Conservation (phyloP, 1,139 yeast species). For the Sugiyamaella neomexicana region DNA sequence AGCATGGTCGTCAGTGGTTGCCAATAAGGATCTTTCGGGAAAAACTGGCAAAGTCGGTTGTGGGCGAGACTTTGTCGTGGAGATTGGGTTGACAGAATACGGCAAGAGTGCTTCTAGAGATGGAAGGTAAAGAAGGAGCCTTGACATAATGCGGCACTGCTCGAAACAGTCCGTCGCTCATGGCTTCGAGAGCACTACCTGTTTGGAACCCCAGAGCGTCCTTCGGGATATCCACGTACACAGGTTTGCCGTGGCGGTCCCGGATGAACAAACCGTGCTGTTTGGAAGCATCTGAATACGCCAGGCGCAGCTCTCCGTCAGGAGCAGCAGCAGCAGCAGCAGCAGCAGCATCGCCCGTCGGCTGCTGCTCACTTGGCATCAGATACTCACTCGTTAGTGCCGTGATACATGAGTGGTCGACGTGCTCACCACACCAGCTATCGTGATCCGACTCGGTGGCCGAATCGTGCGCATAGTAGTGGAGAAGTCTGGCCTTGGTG, state of each 20-base stretch:
- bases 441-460: slow-evolving; percentile 21
- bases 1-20: slow-evolving; percentile 27
- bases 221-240: slow-evolving; percentile 55
- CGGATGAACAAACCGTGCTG: slow-evolving; percentile 53
- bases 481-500: slow-evolving; percentile 60
- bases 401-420: slow-evolving; percentile 63
- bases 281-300: slow-evolving; percentile 15
- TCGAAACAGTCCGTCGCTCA: slow-evolving; percentile 52
- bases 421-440: slow-evolving; percentile 66
- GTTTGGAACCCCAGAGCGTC: slow-evolving; percentile 65
- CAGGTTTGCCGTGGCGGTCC: slow-evolving; percentile 48
- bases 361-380: slow-evolving; percentile 41
- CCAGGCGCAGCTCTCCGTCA: neutral
- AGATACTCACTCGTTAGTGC: slow-evolving; percentile 60
- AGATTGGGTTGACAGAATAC: slow-evolving; percentile 65
- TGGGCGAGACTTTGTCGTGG: slow-evolving; percentile 50
- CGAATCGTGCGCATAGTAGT: slow-evolving; percentile 46
- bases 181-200: slow-evolving; percentile 59
- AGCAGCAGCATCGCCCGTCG: too few relatives aligned
- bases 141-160: slow-evolving; percentile 64
- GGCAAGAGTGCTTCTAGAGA: slow-evolving; percentile 60
- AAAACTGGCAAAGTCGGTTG: slow-evolving; percentile 53
- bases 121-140: slow-evolving; percentile 30
- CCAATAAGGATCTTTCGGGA: slow-evolving; percentile 37
- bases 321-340: too few relatives aligned